Evolutionary conservation across 2,329 filamentous ascomycete genomes (phyloP), one percentile per base, ranked within the genome.

Genomic region (Ilyonectria robusta): DNA sequence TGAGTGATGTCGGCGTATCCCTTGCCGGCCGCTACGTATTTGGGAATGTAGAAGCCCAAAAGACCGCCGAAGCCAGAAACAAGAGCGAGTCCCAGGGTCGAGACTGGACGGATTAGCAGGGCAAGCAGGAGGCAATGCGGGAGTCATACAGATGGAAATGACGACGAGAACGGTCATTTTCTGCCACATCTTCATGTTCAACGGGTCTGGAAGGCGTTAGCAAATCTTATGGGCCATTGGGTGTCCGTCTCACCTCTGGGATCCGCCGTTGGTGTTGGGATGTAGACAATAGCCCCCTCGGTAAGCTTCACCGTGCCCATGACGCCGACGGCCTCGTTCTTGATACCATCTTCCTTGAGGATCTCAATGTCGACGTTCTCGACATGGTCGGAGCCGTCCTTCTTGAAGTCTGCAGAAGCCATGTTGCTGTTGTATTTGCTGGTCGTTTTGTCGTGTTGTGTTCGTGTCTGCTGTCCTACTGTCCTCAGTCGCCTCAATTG

Each of bases 141-240:
- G 26, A 15, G 3, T 51, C 62, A 17, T 47, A 68, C 71, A 73
- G 3, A 72, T 65, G 2, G 71, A 73, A 35, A 73, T 73, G 10
- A 71, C 59, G 9, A 73, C 46, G 7, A 73, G 62, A 13, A 72
- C 69, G 6, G 58, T 51, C 11, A 56, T 58, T 59, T 73, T 73
- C 50, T 73, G 71, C 71, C 71, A 73, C 69, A 68, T 73, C 53
- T 59, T 70, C 71, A 73, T 72, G 57, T 73, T 73, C 54, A 73
- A 55, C 1, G 71, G 71, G 60, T 73, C 71, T 73, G 7, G 10
- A 7, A n/a, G 3, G 13, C 13, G 26, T 44, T 68, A 54, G 64
- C 17, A 46, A 31, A 58, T 17, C 23, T n/a, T 46, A 31, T 48
- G 9, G 21, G 5, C 29, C 15, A 44, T n/a, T 21, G 15, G 6